Percentiles rank a stretch among this genome's conserved stretches.
Evolutionary conservation across 2,329 filamentous ascomycete genomes (phyloP).

Genomic region (Endoconidiophora laricicola): DNA sequence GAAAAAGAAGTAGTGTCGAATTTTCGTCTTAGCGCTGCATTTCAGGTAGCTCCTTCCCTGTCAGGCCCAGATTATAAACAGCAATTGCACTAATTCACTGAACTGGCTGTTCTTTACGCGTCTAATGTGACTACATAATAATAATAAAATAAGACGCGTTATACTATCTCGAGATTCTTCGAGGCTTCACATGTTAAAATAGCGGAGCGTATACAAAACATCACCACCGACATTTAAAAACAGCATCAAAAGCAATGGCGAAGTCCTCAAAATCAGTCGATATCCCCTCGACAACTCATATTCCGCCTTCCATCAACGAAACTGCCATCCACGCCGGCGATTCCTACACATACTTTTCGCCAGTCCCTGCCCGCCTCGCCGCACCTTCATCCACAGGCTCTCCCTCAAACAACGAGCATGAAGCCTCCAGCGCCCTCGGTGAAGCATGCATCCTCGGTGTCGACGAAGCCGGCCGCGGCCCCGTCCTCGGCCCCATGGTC

Average conservation of each 20-base stretch:
- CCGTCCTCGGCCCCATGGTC: slow-evolving; percentile 72
- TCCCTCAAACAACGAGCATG: slow-evolving; percentile 12
- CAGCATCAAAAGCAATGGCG: neutral
- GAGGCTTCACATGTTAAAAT: too few relatives aligned
- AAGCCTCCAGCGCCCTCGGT: slow-evolving; percentile 18
- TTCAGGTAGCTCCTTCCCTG: too few relatives aligned
- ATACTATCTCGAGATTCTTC: too few relatives aligned
- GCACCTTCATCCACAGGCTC: slow-evolving; percentile 18
- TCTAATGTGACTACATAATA: too few relatives aligned
- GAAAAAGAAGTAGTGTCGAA: too few relatives aligned
- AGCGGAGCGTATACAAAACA: too few relatives aligned
- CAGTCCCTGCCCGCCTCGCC: slow-evolving; percentile 45
- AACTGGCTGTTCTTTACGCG: too few relatives aligned
- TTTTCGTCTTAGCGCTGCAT: too few relatives aligned
- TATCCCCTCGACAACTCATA: slow-evolving; percentile 25
- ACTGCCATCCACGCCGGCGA: slow-evolving; percentile 41
- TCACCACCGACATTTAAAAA: neutral
- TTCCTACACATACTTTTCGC: slow-evolving; percentile 57
- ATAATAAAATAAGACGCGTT: too few relatives aligned
- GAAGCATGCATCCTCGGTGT: slow-evolving; percentile 64
- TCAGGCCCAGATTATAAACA: too few relatives aligned
- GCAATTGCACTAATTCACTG: too few relatives aligned
- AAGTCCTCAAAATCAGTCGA: neutral
- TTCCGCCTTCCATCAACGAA: slow-evolving; percentile 52
- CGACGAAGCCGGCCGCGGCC: slow-evolving; percentile 85